phyloP scores from a whole-genome alignment of 2,329 filamentous ascomycete genomes.

The Cladosporium oxysporum region DNA sequence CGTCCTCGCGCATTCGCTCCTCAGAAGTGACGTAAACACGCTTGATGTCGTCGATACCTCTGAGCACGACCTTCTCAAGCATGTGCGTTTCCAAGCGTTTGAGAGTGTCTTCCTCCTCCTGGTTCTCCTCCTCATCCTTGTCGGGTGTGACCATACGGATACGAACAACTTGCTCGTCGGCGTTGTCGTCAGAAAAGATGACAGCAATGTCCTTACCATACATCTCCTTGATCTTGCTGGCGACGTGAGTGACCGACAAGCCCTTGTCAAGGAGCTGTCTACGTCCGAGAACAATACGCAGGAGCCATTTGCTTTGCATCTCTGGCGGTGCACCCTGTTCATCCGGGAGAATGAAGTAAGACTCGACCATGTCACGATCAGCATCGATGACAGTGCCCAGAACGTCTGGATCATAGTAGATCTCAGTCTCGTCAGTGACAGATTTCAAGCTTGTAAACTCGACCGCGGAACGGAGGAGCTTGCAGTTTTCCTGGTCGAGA shows the following conservation, averaged over 20 bases:
- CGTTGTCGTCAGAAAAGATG: conserved; percentile 98
- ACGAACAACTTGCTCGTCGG: conserved; percentile 90
- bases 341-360: conserved; percentile 92
- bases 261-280: conserved; percentile 95
- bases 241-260: conserved; percentile 87
- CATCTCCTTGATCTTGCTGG: conserved; percentile 82
- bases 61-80: conserved; percentile 84
- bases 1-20: conserved; percentile 64
- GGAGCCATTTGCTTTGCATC: conserved; percentile 86
- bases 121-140: conserved; percentile 68
- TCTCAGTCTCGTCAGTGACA: conserved; percentile 88
- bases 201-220: conserved; percentile 84
- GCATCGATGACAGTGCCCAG: conserved; percentile 81
- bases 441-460: conserved; percentile 93
- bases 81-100: conserved; percentile 91
- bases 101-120: conserved; percentile 86
- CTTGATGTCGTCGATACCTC: conserved; percentile 85
- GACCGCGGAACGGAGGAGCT: conserved; percentile 81
- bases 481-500: conserved; percentile 75
- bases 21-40: conserved; percentile 91
- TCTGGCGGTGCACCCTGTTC: conserved; percentile 64
- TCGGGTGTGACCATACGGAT: conserved; percentile 58
- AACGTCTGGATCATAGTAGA: conserved; percentile 95
- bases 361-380: conserved; percentile 92
- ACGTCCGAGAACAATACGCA: conserved; percentile 89